Evolutionary conservation across 495 filamentous ascomycete genomes (phyloP).

Genomic region (Sphaerosporella brunnea): DNA sequence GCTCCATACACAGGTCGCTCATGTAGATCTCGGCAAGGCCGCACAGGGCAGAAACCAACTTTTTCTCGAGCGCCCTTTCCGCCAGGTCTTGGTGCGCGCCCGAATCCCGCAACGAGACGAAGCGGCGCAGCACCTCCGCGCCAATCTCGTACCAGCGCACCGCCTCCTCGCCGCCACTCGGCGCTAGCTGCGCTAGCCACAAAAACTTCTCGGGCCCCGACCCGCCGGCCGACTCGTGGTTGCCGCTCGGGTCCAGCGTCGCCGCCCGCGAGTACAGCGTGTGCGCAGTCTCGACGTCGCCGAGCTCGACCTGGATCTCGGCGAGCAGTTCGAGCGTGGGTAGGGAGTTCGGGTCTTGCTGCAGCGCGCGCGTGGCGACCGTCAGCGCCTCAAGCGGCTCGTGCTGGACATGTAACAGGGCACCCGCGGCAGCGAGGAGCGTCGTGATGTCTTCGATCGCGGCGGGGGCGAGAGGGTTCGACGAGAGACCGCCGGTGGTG

Average conservation of each 20-base stretch:
- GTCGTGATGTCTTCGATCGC: conserved; percentile 16
- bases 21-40: conserved; percentile 89
- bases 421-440: conserved; percentile 50
- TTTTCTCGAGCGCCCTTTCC: conserved; percentile 45
- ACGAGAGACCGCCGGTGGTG: conserved; percentile 19
- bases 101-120: neutral
- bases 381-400: conserved; percentile 51
- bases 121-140: conserved; percentile 41
- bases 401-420: conserved; percentile 46
- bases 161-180: conserved; percentile 67
- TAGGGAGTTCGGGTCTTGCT: conserved; percentile 31
- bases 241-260: conserved; percentile 52
- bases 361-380: conserved; percentile 40
- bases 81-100: conserved; percentile 2
- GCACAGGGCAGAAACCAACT: conserved; percentile 73
- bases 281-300: conserved; percentile 54
- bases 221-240: conserved; percentile 34
- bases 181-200: conserved; percentile 83
- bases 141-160: conserved; percentile 79
- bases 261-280: conserved; percentile 51
- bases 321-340: conserved; percentile 61
- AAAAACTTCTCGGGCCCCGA: conserved; percentile 89
- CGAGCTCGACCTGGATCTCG: conserved; percentile 70
- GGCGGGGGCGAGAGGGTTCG: conserved; percentile 32
- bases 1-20: conserved; percentile 91